Evolutionary conservation across 352 stramenopile genomes (phyloP).

Genomic region (Globisporangium solare): DNA sequence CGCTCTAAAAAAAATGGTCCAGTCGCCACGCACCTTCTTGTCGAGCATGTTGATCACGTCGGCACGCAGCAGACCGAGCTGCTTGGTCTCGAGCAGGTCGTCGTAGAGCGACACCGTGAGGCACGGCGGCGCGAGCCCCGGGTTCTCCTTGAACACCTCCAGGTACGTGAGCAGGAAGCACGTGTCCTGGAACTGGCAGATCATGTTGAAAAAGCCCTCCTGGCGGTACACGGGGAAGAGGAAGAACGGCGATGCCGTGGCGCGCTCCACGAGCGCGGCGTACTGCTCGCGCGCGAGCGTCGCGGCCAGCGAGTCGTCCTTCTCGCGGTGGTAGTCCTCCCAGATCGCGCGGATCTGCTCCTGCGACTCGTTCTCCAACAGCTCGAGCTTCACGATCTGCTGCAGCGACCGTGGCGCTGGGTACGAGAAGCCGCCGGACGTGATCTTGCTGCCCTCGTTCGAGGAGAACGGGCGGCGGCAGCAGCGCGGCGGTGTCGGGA

Average conservation of each 20-base stretch:
- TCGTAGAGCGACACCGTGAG: constrained; percentile 80
- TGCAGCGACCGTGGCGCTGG: constrained; percentile 70
- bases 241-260: constrained; percentile 59
- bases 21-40: constrained; percentile 39
- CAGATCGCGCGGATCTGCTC: constrained; percentile 68
- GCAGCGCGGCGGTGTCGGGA: not conserved
- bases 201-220: constrained; percentile 85
- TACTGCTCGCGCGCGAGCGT: constrained; percentile 37
- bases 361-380: constrained; percentile 62
- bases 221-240: constrained; percentile 83
- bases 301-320: constrained; percentile 66
- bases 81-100: constrained; percentile 66
- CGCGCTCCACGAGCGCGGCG: constrained; percentile 42
- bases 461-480: constrained; percentile 6
- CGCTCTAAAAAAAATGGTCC: not conserved
- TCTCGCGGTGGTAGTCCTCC: constrained; percentile 72
- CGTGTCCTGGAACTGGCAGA: constrained; percentile 88
- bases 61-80: constrained; percentile 64
- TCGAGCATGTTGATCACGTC: constrained; percentile 87
- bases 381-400: constrained; percentile 82
- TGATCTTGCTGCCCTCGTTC: constrained; percentile 11
- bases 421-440: constrained; percentile 70
- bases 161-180: constrained; percentile 86
- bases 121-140: constrained; percentile 62
- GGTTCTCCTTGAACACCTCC: constrained; percentile 87